Base-by-base conservation (phyloP, 352 stramenopile species). In the Aphanomyces astaci region DNA sequence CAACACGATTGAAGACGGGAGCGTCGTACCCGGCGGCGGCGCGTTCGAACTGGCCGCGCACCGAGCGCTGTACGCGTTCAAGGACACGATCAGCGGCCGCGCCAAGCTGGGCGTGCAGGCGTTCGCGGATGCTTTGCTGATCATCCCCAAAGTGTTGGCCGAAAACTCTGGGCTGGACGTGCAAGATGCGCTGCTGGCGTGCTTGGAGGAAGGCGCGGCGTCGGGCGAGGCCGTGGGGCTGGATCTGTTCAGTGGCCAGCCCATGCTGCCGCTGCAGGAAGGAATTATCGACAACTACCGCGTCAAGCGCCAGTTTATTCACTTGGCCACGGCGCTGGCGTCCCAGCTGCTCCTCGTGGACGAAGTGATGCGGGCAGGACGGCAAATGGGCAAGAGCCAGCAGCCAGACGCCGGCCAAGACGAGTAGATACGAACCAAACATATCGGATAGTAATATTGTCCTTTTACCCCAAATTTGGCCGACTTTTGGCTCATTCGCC, bases 211-310 rank as follows among this genome's bases (percentile, higher is more conserved):
- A 76, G 84, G 96, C 68, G 79, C 88, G 74, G 92, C 94, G 40
- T 92, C 79, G 36, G 87, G 84, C 31, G 84, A 92, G 72, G 76
- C 95, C 24, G 93, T 99, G 4, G 97, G 97, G 40, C 87, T 99
- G 36, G 94, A 99, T 75, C 83, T 98, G 28, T 90, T 93, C 63
- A 98, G 94, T 19, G 97, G 97, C 57, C 94, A 99, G 74, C 86
- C 93, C 11, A 99, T 99, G 86, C 78, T 98, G 57, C 95, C 96
- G 2, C 92, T 86, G 43, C 88, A 98, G 73, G 89, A 98, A 73
- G 97, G 97, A 54, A 89, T 99, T 63, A 99, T 96, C 93, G 89
- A 99, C 79, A 99, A 98, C 81, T 97, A 98, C 79, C 90, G 94
- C 63, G 97, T 99, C 57, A 99, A 99, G 85, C 90, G 96, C 71